phyloP scores from a whole-genome alignment of 306 rosid genomes.

The Mimosa bimucronata region DNA sequence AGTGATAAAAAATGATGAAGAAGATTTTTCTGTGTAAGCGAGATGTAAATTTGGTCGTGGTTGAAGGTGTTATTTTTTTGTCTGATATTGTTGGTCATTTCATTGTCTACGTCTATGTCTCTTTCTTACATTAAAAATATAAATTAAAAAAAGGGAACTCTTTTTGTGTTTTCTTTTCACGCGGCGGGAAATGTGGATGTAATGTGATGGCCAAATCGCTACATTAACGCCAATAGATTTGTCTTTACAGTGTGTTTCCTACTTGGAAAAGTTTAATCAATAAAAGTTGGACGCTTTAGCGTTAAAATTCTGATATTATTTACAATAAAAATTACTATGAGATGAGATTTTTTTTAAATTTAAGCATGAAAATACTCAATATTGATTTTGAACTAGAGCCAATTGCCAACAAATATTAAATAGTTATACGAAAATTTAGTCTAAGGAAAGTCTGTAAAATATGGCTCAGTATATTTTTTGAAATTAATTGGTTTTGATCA shows the following conservation, averaged over 20 bases:
- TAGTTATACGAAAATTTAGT: too few species aligned
- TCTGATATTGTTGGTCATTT: not conserved
- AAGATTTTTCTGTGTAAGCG: not conserved
- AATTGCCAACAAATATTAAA: too few species aligned
- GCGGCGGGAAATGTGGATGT: slow-evolving; percentile 39
- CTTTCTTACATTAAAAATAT: not conserved
- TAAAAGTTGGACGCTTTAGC: not conserved
- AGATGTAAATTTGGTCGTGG: not conserved
- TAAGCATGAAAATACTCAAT: not conserved
- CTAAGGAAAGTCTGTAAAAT: too few species aligned
- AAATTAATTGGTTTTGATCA: too few species aligned
- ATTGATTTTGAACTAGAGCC: not conserved
- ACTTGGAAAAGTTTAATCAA: not conserved
- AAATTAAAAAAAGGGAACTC: not conserved
- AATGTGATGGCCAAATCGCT: slow-evolving; percentile 25
- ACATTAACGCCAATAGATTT: slow-evolving; percentile 32
- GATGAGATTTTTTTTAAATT: not conserved
- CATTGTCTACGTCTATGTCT: not conserved
- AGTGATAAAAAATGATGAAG: not conserved
- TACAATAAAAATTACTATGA: not conserved
- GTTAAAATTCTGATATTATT: not conserved
- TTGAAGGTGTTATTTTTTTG: not conserved
- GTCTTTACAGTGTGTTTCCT: not conserved
- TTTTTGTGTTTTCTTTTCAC: slow-evolving; percentile 7
- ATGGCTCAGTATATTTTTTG: not conserved